These are phyloP conservation scores for Clavispora phyllophila DNA, from an alignment of 805 yeast species.

Conservation along the genomic window DNA sequence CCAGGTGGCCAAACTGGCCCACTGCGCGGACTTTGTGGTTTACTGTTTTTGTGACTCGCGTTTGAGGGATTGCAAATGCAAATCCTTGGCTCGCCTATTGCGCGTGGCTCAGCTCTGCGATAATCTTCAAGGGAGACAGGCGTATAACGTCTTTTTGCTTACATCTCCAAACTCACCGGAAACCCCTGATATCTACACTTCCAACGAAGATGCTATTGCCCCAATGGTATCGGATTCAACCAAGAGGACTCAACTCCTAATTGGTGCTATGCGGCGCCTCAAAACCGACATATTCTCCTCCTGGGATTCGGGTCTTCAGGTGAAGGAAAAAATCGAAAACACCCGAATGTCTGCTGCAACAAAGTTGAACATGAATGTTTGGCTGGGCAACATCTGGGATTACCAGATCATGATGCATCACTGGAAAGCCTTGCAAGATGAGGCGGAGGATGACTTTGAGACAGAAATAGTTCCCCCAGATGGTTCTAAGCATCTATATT, in stretches of 20 bases:
- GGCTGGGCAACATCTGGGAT: constrained; percentile 84
- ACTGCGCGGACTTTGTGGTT: constrained; percentile 70
- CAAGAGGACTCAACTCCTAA: constrained; percentile 17
- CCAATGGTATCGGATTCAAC: constrained; percentile 8
- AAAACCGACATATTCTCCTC: constrained; percentile 11
- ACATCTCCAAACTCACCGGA: not conserved
- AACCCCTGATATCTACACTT: constrained; percentile 8
- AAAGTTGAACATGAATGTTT: constrained; percentile 47
- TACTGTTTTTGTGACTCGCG: constrained; percentile 32
- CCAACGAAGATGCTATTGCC: constrained; percentile 8
- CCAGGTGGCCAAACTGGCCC: constrained; percentile 76
- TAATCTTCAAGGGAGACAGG: not conserved
- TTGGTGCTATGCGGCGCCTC: constrained; percentile 5
- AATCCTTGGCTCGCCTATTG: constrained; percentile 27
- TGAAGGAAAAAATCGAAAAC: constrained; percentile 78
- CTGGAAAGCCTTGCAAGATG: constrained; percentile 6
- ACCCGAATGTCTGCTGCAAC: constrained; percentile 80
- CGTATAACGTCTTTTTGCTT: constrained; percentile 20
- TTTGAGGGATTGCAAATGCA: constrained; percentile 7
- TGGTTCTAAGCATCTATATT: constrained; percentile 4
- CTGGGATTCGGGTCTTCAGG: constrained; percentile 66
- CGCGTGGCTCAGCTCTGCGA: constrained; percentile 34
- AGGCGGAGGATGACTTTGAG: constrained; percentile 4
- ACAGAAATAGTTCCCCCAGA: constrained; percentile 3
- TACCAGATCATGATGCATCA: constrained; percentile 38